These are phyloP conservation scores for Globisporangium uncinulatum DNA, from an alignment of 352 stramenopile genomes.

Conservation along the genomic window DNA sequence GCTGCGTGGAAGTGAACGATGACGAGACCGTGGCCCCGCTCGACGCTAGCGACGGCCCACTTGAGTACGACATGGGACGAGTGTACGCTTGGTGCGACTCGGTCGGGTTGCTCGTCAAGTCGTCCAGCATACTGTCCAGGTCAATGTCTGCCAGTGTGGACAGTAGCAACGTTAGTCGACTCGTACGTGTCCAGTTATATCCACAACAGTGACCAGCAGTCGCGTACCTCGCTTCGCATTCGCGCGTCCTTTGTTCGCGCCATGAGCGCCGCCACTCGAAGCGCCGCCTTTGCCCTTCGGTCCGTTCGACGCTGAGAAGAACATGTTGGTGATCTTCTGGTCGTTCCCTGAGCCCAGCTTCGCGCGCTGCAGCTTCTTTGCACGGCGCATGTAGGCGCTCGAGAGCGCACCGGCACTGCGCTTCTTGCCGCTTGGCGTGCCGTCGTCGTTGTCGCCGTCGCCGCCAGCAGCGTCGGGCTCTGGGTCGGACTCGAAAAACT, in stretches of 20 bases:
- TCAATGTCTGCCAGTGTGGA: slow-evolving; percentile 53
- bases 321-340: slow-evolving; percentile 89
- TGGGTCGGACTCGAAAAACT: slow-evolving; percentile 84
- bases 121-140: slow-evolving; percentile 81
- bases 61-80: slow-evolving; percentile 53
- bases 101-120: slow-evolving; percentile 80
- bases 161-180: not conserved
- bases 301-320: slow-evolving; percentile 56
- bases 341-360: slow-evolving; percentile 68
- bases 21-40: slow-evolving; percentile 10
- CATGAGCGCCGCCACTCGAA: slow-evolving; percentile 16
- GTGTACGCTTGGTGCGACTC: slow-evolving; percentile 47
- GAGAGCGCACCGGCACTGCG: slow-evolving; percentile 71
- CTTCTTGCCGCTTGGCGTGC: slow-evolving; percentile 40
- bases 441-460: slow-evolving; percentile 36
- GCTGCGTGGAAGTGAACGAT: slow-evolving; percentile 6
- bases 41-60: slow-evolving; percentile 21
- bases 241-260: slow-evolving; percentile 8
- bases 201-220: not conserved
- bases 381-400: slow-evolving; percentile 63
- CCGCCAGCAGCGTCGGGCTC: slow-evolving; percentile 40
- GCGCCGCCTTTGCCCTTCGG: slow-evolving; percentile 28
- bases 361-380: slow-evolving; percentile 81
- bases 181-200: not conserved
- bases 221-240: slow-evolving; percentile 38